Evolutionary conservation across 768 basidiomycete species (phyloP).

Genomic region (Russula virescens): DNA sequence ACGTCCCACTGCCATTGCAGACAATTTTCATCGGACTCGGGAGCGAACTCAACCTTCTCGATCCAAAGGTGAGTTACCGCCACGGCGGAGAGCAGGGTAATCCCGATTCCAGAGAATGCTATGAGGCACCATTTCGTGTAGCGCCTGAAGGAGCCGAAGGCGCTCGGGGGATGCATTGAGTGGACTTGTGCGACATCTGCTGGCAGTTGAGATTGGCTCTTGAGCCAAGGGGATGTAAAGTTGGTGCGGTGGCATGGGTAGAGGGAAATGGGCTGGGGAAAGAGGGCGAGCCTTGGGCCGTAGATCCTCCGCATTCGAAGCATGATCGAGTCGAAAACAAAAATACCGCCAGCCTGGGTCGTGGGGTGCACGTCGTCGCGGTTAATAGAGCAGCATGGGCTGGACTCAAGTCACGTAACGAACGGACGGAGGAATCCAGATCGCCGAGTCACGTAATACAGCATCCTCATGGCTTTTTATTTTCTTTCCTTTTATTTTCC

Average conservation of each 20-base stretch:
- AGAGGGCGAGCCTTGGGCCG: neutral
- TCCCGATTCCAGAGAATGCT: constrained; percentile 38
- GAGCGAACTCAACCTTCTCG: constrained; percentile 46
- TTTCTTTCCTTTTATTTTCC: too few species aligned
- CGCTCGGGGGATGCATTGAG: constrained; percentile 34
- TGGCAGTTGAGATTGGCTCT: constrained; percentile 1
- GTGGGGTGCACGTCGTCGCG: too few species aligned
- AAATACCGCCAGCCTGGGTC: too few species aligned
- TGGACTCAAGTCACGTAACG: neutral
- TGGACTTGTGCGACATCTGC: constrained; percentile 33
- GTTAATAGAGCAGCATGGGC: too few species aligned
- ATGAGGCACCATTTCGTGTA: constrained; percentile 47
- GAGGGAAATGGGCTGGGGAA: neutral
- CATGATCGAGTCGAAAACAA: neutral
- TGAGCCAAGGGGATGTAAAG: constrained; percentile 13
- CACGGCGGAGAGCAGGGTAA: constrained; percentile 44
- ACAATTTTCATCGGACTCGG: constrained; percentile 48
- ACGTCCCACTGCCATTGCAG: constrained; percentile 64
- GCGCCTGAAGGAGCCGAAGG: constrained; percentile 41
- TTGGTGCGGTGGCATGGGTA: neutral
- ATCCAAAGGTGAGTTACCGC: constrained; percentile 59
- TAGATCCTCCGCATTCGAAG: neutral
- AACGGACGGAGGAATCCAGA: neutral
- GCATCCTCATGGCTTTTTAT: too few species aligned
- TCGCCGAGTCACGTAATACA: neutral